Conservation (phyloP, 257 asterid species). For the Fraxinus pennsylvanica region DNA sequence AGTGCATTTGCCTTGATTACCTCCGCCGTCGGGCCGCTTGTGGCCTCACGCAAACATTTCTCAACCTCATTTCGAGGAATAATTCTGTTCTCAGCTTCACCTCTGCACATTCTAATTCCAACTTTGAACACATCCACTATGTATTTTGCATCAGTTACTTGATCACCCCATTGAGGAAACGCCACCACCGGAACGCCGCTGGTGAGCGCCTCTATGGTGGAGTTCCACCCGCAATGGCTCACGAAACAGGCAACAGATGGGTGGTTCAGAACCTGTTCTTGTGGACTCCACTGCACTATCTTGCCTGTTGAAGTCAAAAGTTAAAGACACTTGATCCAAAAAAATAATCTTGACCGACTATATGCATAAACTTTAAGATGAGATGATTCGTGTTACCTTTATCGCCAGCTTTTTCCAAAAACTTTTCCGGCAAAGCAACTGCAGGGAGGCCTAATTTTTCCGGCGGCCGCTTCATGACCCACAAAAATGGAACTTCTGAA, state of each 20-base stretch:
- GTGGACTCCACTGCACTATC: constrained; percentile 75
- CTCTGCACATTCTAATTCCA: constrained; percentile 69
- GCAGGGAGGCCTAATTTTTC: constrained; percentile 13
- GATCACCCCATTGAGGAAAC: constrained; percentile 89
- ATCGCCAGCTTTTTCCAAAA: constrained; percentile 53
- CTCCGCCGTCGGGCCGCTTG: constrained; percentile 41
- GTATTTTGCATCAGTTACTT: constrained; percentile 80
- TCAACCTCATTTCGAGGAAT: constrained; percentile 59
- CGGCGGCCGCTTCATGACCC: constrained; percentile 63
- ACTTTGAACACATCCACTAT: constrained; percentile 68
- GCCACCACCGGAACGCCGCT: constrained; percentile 75
- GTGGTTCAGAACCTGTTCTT: constrained; percentile 71
- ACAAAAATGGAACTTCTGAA: constrained; percentile 53
- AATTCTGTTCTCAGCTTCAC: constrained; percentile 56
- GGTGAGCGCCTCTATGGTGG: constrained; percentile 73
- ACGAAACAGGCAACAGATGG: constrained; percentile 68
- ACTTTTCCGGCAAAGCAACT: constrained; percentile 51
- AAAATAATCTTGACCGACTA: too few species aligned
- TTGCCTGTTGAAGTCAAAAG: background rate
- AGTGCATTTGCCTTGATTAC: constrained; percentile 56
- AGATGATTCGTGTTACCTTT: constrained; percentile 32
- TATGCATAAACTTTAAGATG: too few species aligned
- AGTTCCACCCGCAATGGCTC: constrained; percentile 92
- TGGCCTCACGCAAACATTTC: constrained; percentile 51
- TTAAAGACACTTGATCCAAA: too few species aligned